phyloP scores from a whole-genome alignment of 2,329 filamentous ascomycete species.

The Fusarium cicatricum region DNA sequence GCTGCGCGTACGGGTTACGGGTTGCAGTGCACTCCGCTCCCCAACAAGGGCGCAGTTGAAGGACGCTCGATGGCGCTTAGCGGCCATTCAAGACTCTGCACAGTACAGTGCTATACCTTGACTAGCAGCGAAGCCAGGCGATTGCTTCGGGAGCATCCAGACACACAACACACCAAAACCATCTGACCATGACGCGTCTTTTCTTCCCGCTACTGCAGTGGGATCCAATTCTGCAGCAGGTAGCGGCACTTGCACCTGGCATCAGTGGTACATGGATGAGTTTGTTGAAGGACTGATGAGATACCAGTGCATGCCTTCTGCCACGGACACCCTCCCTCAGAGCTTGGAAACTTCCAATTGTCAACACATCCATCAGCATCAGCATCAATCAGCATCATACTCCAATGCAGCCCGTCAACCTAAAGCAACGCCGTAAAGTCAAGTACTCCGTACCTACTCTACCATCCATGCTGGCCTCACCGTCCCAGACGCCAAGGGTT shows the following conservation, averaged over 20 bases:
- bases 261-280: conserved; percentile 16
- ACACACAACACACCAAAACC: conserved; percentile 28
- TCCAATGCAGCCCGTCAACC: conserved; percentile 14
- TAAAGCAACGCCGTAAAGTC: conserved; percentile 22
- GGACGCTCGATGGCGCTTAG: no score
- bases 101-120: no score
- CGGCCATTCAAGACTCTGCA: conserved; percentile 6
- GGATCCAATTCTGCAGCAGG: no score
- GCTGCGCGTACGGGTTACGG: conserved; percentile 30
- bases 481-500: conserved; percentile 9
- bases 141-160: conserved; percentile 28
- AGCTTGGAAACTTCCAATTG: no score
- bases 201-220: conserved; percentile 34
- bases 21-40: not conserved
- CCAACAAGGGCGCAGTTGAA: no score
- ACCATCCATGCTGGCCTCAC: conserved; percentile 4
- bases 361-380: not conserved
- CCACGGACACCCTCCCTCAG: no score
- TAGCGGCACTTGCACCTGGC: no score
- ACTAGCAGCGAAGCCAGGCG: not conserved
- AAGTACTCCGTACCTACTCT: conserved; percentile 5
- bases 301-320: no score
- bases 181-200: conserved; percentile 42
- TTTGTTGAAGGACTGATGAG: no score
- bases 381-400: not conserved